A percentile compares a stretch with the other conserved stretches of the same genome.
These are phyloP conservation scores for Candida easanensis DNA, from an alignment of 805 yeast genomes.

Conservation along the genomic window DNA sequence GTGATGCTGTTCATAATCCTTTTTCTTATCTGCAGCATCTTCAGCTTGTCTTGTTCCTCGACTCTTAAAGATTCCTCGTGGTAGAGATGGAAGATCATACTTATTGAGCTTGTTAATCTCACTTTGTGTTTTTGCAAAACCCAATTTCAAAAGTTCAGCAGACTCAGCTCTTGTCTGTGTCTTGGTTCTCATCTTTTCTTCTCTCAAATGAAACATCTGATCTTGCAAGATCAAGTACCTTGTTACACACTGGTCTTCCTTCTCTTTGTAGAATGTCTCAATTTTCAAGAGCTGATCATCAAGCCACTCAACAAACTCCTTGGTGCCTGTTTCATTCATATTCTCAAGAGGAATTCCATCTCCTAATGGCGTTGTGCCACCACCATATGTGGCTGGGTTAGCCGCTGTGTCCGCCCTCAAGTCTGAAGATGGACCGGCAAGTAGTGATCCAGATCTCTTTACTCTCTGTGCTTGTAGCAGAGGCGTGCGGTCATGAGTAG, in stretches of 20 bases:
- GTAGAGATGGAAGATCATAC: slow-evolving; percentile 42
- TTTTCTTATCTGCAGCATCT: slow-evolving; percentile 17
- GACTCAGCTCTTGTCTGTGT: slow-evolving; percentile 4
- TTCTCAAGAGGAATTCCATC: slow-evolving; percentile 17
- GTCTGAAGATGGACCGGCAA: neutral
- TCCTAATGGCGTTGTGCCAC: slow-evolving; percentile 12
- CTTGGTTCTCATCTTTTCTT: slow-evolving; percentile 40
- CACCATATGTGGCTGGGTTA: slow-evolving; percentile 18
- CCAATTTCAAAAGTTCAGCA: slow-evolving; percentile 16
- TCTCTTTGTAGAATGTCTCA: slow-evolving; percentile 55
- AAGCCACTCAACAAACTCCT: slow-evolving; percentile 64
- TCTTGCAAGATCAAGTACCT: slow-evolving; percentile 62
- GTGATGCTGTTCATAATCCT: slow-evolving; percentile 46
- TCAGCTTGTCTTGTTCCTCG: neutral
- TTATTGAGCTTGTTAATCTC: slow-evolving; percentile 28
- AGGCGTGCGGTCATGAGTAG: slow-evolving; percentile 25
- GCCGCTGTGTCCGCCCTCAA: neutral
- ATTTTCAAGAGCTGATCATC: slow-evolving; percentile 59
- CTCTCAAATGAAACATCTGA: slow-evolving; percentile 62
- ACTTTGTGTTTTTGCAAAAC: slow-evolving; percentile 17
- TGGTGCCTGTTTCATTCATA: slow-evolving; percentile 35
- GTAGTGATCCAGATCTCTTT: neutral
- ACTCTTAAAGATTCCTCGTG: slow-evolving; percentile 28
- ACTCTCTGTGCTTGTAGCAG: slow-evolving; percentile 12
- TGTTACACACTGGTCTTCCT: slow-evolving; percentile 57